Conservation (phyloP, 2,329 filamentous ascomycete genomes). For the Neodidymelliopsis sp. region DNA sequence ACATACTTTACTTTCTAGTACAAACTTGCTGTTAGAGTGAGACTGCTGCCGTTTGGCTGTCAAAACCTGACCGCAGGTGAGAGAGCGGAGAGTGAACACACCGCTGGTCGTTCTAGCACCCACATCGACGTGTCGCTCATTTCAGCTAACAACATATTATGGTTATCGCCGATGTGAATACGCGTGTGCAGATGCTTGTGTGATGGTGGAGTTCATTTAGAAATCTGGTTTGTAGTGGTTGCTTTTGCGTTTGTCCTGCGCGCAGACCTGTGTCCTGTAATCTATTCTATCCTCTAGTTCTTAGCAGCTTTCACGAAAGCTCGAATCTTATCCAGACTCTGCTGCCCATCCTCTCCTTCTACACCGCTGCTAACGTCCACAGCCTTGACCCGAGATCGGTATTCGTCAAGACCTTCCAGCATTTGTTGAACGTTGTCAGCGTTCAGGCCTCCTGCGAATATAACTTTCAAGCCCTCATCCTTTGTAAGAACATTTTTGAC, state of each 20-base stretch:
- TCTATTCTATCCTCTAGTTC: slow-evolving; percentile 18
- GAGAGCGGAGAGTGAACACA: slow-evolving; percentile 9
- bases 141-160: neutral
- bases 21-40: slow-evolving; percentile 16
- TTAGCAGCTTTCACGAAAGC: slow-evolving; percentile 79
- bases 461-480: slow-evolving; percentile 74
- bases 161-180: no score
- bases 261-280: neutral
- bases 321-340: slow-evolving; percentile 81
- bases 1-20: slow-evolving; percentile 21
- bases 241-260: neutral
- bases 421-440: slow-evolving; percentile 77
- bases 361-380: slow-evolving; percentile 97
- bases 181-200: neutral
- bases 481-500: slow-evolving; percentile 71
- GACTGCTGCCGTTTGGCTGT: slow-evolving; percentile 1
- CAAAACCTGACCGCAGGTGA: slow-evolving; percentile 16
- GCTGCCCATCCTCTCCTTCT: slow-evolving; percentile 73
- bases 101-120: no score
- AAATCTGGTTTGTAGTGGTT: neutral
- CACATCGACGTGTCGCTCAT: neutral
- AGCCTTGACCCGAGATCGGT: slow-evolving; percentile 71
- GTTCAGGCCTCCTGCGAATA: slow-evolving; percentile 86
- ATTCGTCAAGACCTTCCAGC: slow-evolving; percentile 68
- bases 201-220: neutral